Evolutionary conservation across 2,329 filamentous ascomycete genomes (phyloP).

Genomic region (Aspergillus glaucus): DNA sequence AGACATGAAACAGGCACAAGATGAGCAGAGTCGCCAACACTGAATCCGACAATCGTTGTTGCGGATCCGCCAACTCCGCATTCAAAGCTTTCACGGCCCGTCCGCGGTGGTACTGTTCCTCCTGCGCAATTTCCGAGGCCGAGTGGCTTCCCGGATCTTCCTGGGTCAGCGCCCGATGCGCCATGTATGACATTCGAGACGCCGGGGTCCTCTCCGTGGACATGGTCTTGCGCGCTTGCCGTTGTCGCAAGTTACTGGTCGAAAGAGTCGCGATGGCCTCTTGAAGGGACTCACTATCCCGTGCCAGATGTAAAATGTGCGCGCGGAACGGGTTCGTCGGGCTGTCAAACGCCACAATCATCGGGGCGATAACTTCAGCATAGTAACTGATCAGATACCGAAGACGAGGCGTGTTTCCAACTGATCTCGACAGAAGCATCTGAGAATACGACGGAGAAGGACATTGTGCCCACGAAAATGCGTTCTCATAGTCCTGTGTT

Average conservation of each 20-base stretch:
- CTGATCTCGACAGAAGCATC: constrained; percentile 40
- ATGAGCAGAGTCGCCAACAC: constrained; percentile 81
- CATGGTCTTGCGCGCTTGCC: constrained; percentile 50
- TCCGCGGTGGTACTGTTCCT: constrained; percentile 78
- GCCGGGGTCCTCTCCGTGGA: constrained; percentile 48
- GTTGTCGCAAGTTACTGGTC: constrained; percentile 85
- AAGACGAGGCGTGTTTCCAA: constrained; percentile 66
- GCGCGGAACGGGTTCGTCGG: constrained; percentile 79
- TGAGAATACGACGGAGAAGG: constrained; percentile 30
- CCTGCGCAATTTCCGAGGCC: constrained; percentile 58
- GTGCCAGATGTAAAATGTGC: constrained; percentile 72
- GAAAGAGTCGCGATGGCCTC: constrained; percentile 86
- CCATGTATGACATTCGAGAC: constrained; percentile 44
- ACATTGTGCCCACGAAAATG: constrained; percentile 13
- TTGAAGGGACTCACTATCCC: constrained; percentile 73
- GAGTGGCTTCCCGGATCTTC: constrained; percentile 35
- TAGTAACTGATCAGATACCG: constrained; percentile 91
- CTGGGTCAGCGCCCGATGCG: constrained; percentile 38
- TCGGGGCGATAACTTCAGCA: constrained; percentile 83
- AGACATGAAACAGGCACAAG: constrained; percentile 87
- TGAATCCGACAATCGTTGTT: constrained; percentile 72
- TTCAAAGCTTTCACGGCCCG: constrained; percentile 80
- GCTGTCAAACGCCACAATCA: constrained; percentile 84
- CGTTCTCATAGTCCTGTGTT: not conserved
- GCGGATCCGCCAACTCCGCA: constrained; percentile 69